phyloP scores from a whole-genome alignment of 2,329 filamentous ascomycete genomes.

The Pseudopyricularia cyperi region DNA sequence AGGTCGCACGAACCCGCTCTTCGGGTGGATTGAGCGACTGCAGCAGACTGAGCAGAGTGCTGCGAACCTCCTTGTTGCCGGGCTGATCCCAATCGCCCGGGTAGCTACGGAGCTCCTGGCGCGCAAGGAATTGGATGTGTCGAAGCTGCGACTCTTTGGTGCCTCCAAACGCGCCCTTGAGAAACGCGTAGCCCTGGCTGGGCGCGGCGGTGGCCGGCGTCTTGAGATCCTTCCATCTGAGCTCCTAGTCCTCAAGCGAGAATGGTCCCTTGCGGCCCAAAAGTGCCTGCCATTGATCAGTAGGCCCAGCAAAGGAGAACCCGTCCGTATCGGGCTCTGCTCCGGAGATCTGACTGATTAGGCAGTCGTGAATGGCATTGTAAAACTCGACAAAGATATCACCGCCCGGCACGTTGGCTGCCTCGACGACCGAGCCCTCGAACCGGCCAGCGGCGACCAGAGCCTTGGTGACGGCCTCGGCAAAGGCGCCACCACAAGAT shows the following conservation, averaged over 20 bases:
- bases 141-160: background rate
- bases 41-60: background rate
- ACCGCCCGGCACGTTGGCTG: background rate
- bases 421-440: background rate
- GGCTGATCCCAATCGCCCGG: constrained; percentile 1
- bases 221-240: background rate
- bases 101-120: background rate
- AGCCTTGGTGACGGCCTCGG: background rate
- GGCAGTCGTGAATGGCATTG: background rate
- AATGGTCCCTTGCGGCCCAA: background rate
- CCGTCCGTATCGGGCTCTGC: background rate
- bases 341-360: background rate
- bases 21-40: background rate
- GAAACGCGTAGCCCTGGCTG: background rate
- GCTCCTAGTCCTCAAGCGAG: background rate
- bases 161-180: constrained; percentile 1
- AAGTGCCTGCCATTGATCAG: background rate
- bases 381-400: background rate
- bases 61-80: background rate
- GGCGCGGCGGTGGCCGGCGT: background rate
- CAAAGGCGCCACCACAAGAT: constrained; percentile 1
- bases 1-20: background rate
- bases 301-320: background rate
- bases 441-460: background rate
- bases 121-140: background rate